Evolutionary conservation across 352 stramenopile species (phyloP).

Genomic region (Globisporangium paddicum): DNA sequence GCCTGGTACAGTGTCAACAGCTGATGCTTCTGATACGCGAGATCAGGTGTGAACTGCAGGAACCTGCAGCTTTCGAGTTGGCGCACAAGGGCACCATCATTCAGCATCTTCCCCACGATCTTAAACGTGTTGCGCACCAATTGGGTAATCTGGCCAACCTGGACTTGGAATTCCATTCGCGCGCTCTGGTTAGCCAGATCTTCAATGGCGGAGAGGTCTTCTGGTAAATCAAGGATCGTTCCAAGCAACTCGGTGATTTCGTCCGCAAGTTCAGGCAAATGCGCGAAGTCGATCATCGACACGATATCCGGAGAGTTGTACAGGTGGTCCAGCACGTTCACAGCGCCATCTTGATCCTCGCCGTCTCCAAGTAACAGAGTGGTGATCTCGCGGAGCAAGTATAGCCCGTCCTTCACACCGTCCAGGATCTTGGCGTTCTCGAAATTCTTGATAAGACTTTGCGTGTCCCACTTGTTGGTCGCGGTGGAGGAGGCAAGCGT

Average conservation of each 20-base stretch:
- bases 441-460: slow-evolving; percentile 55
- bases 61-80: slow-evolving; percentile 63
- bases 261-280: slow-evolving; percentile 52
- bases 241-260: slow-evolving; percentile 72
- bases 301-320: slow-evolving; percentile 55
- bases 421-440: slow-evolving; percentile 56
- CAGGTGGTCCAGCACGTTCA: slow-evolving; percentile 63
- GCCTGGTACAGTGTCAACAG: slow-evolving; percentile 66
- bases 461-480: slow-evolving; percentile 39
- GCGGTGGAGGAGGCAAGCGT: slow-evolving; percentile 50
- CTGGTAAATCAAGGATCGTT: slow-evolving; percentile 74
- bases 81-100: slow-evolving; percentile 36
- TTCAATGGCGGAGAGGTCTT: slow-evolving; percentile 59
- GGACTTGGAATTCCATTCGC: slow-evolving; percentile 61
- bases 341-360: slow-evolving; percentile 34
- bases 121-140: slow-evolving; percentile 37
- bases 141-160: slow-evolving; percentile 60
- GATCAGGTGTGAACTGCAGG: slow-evolving; percentile 42
- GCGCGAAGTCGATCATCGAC: slow-evolving; percentile 50
- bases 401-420: slow-evolving; percentile 47
- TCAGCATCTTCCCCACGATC: slow-evolving; percentile 54
- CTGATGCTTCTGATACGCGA: slow-evolving; percentile 68
- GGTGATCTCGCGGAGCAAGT: slow-evolving; percentile 64
- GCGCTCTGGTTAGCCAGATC: slow-evolving; percentile 30
- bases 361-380: slow-evolving; percentile 56